Percentiles rank a stretch among this genome's conserved stretches.
Conservation (phyloP, 2,329 filamentous ascomycete species). For the Talaromyces verruculosus region DNA sequence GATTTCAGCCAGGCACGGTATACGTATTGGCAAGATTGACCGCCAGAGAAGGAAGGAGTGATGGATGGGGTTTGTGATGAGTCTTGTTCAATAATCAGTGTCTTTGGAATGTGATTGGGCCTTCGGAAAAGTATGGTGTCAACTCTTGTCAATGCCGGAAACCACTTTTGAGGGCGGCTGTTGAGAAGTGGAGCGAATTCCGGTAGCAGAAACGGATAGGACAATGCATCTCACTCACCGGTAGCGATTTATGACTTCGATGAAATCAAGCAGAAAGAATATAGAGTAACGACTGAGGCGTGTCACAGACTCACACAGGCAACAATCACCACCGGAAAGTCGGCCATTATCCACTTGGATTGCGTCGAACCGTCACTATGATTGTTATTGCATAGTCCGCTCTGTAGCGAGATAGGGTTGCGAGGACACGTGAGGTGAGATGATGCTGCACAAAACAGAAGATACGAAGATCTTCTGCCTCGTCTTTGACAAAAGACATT, state of each 20-base stretch:
- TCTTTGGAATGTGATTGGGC: neutral
- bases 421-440: neutral
- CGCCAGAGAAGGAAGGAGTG: neutral
- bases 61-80: neutral
- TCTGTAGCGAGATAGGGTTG: neutral
- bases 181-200: neutral
- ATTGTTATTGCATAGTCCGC: neutral
- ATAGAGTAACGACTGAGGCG: neutral
- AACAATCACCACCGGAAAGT: constrained; percentile 18
- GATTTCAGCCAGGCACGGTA: neutral
- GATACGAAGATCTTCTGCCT: neutral
- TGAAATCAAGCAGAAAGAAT: neutral
- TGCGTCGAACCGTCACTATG: neutral
- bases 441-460: neutral
- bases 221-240: neutral
- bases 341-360: neutral
- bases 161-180: neutral
- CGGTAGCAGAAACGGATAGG: neutral
- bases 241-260: neutral
- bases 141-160: neutral
- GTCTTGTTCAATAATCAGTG: neutral
- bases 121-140: neutral
- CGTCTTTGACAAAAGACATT: neutral
- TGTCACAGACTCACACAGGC: constrained; percentile 14
- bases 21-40: neutral